phyloP scores from a whole-genome alignment of 768 basidiomycete species.

The Kwoniella dejecticola region DNA sequence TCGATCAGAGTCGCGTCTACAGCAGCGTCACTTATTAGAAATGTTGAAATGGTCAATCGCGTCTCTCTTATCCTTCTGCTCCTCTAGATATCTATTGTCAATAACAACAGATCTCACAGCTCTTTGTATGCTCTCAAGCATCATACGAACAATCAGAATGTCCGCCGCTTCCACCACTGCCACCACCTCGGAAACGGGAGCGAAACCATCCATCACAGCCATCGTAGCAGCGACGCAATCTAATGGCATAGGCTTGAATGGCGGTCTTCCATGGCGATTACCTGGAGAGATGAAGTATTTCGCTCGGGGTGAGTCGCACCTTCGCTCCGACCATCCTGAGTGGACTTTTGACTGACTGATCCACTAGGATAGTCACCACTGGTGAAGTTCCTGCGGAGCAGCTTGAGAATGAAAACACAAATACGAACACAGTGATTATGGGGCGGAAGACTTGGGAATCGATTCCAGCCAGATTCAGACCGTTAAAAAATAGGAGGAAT shows the following conservation, averaged over 20 bases:
- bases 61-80: background rate
- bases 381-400: constrained; percentile 59
- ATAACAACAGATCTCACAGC: no score
- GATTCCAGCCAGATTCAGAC: constrained; percentile 81
- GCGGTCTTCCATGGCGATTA: constrained; percentile 81
- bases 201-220: constrained; percentile 64
- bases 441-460: constrained; percentile 97
- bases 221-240: constrained; percentile 86
- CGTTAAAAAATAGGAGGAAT: constrained; percentile 74
- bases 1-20: no score
- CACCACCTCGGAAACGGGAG: no score
- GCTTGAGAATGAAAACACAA: constrained; percentile 60
- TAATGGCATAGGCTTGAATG: constrained; percentile 83
- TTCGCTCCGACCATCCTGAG: background rate
- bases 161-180: no score
- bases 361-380: constrained; percentile 42
- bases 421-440: constrained; percentile 80
- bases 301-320: constrained; percentile 68
- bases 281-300: constrained; percentile 91
- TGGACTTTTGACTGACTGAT: background rate
- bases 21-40: background rate
- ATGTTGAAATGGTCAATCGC: constrained; percentile 11
- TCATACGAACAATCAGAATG: background rate
- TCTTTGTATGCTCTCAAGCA: no score
- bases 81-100: no score